Evolutionary conservation across 371 early-diverging fungal genomes (phyloP), one percentile per base, ranked within the genome.

Genomic region (Mucor sp.): DNA sequence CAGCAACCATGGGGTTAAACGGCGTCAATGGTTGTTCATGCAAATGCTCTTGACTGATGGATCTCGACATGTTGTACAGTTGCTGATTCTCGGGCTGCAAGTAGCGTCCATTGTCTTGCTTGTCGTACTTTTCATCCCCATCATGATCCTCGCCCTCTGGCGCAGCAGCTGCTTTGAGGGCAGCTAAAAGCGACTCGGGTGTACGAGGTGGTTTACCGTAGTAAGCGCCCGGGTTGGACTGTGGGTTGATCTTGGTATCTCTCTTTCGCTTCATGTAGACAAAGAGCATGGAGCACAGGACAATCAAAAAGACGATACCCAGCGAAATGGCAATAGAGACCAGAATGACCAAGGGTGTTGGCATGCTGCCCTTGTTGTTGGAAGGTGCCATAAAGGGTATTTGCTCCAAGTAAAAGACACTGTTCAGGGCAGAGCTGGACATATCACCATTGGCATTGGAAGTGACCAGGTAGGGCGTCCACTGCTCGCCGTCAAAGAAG

Each of bases 261-360:
- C 71, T 64, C 30, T 70, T 68, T 63, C 77, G 65, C 37, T 77
- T 84, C 48, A 78, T 30, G 58, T 64, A 74, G 17, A 84, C 30
- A 8, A 80, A 74, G 2, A 71, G 19, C 64, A 93, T 76, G 2
- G 88, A 89, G 27, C 80, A 59, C 4, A 87, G 66, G n/a, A 92
- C 90, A 58, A 93, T 87, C 12, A 89, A 65, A 60, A 89, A 82
- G 5, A 91, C 90, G 19, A 93, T 78, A 15, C 82, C 89, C 17
- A 93, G 76, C 1, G 93, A 86, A 11, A 88, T 82, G 25, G 88
- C 92, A 28, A 90, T 72, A 9, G 93, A 85, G 43, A 91, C 85
- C 6, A 92, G 70, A 39, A 93, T 86, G 5, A 93, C 89, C 60
- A 90, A 66, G 0, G 89, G 85, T 0, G 85, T 66, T 1, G 91